phyloP scores from a whole-genome alignment of 2,329 filamentous ascomycete genomes.

The Neoarthrinium moseri region DNA sequence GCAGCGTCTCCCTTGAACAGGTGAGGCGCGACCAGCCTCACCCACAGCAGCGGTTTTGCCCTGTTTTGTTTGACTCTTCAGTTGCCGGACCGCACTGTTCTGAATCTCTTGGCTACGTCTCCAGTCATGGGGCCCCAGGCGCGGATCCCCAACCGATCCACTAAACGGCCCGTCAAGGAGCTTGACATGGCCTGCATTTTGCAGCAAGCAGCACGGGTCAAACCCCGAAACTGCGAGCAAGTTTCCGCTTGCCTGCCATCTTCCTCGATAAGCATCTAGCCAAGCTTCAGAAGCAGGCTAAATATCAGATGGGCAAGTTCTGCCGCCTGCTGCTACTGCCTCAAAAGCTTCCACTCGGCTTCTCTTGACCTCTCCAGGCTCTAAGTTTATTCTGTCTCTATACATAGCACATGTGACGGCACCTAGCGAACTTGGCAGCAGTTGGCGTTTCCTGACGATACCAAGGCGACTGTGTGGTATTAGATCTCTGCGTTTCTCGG shows the following conservation, averaged over 20 bases:
- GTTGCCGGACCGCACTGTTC: not conserved
- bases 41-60: too few relatives aligned
- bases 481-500: too few relatives aligned
- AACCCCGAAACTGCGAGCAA: not conserved
- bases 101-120: constrained; percentile 25
- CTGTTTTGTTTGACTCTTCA: constrained; percentile 5
- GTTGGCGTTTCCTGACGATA: constrained; percentile 5
- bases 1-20: too few relatives aligned
- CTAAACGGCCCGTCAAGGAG: not conserved
- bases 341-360: constrained; percentile 15
- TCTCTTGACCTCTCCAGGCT: constrained; percentile 13
- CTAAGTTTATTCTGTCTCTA: constrained; percentile 8
- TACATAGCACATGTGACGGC: not conserved
- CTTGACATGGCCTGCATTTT: not conserved
- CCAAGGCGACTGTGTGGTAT: too few relatives aligned
- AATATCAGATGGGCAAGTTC: constrained; percentile 12
- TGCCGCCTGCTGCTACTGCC: constrained; percentile 14
- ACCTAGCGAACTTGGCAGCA: too few relatives aligned
- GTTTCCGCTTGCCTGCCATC: not conserved
- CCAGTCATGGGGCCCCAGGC: constrained; percentile 9
- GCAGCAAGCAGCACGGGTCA: not conserved
- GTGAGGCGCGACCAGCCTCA: too few relatives aligned
- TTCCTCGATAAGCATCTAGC: constrained; percentile 6
- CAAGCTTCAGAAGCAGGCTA: constrained; percentile 6
- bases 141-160: constrained; percentile 5